Base-by-base conservation (phyloP, 495 filamentous ascomycete species). In the Lichina pygmaea region DNA sequence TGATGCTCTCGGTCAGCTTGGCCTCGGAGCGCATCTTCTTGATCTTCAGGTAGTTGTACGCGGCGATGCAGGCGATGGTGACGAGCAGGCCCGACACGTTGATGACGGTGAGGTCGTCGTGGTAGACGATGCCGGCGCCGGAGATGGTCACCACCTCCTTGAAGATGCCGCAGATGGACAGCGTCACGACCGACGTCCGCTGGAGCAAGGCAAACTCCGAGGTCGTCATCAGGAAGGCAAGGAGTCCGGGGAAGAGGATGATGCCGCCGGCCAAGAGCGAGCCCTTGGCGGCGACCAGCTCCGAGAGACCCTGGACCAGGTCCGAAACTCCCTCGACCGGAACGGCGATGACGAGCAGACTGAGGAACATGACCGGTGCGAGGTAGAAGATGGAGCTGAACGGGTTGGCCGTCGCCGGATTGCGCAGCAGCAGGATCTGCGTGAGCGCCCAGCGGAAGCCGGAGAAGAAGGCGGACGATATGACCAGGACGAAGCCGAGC, bases 121-220 rank as follows among this genome's bases (percentile, higher is more conserved):
- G 73, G 62, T 94, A 99, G 6, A 91, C 73, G 11, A 91, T 58
- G 15, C 80, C 81, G 0, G 89, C 91, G 2, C 83, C 83, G 37
- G 73, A 74, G 55, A 99, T 95, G 6, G 91, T 99, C 44, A 99
- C 76, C 9, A 93, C 91, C 61, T 99, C 91, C 60, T 99, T 99
- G 67, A 99, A 95, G 44, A 95, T 99, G 42, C 91, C 91, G 50
- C 85, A 91, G 46, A 99, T 94, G 44, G 78, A 85, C 43, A 99
- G 68, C 0, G 91, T 95, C 42, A 99, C 91, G 44, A 99, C 91
- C 6, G 78, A 85, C 6, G 86, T 95, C 33, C 91, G 83, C 65
- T 94, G 77, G 40, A 99, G 67, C 32, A 99, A 41, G 41, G 91
- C 86, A 53, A 95, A 99, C 61, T 99, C 91, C 41, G 82, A 83